A percentile compares a stretch with the other conserved stretches of the same genome.
phyloP scores from a whole-genome alignment of 495 filamentous ascomycete species.

The Penicillium nucicola region DNA sequence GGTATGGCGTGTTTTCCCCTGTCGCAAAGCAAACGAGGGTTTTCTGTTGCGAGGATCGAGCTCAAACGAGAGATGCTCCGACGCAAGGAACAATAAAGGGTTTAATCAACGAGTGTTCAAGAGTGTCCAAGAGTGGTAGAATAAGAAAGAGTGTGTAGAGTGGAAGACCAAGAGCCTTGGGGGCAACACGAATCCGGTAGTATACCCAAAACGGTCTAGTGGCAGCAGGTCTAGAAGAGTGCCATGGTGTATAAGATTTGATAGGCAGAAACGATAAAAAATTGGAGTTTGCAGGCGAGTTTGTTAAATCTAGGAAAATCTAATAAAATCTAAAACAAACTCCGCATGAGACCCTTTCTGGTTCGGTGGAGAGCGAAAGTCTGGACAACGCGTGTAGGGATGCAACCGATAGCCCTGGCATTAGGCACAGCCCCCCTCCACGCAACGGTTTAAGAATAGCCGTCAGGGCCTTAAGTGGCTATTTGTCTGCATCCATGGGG shows the following conservation, averaged over 20 bases:
- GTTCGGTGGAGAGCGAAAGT: too few species aligned
- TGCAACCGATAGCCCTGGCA: too few species aligned
- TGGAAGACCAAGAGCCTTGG: not conserved
- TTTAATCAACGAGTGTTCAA: not conserved
- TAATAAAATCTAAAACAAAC: not conserved
- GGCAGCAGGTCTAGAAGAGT: not conserved
- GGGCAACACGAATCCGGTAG: slow-evolving; percentile 1
- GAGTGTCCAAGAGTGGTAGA: not conserved
- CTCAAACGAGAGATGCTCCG: slow-evolving; percentile 1
- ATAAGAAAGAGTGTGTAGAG: not conserved
- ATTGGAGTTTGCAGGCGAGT: not conserved
- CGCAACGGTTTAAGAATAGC: too few species aligned
- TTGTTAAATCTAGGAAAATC: not conserved
- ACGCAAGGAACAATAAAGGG: not conserved
- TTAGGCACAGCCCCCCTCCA: too few species aligned
- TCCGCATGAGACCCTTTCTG: too few species aligned
- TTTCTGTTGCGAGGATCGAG: not conserved
- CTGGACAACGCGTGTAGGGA: too few species aligned
- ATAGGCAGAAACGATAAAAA: not conserved
- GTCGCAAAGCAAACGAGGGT: slow-evolving; percentile 3
- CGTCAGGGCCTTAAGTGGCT: too few species aligned
- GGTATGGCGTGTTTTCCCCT: not conserved
- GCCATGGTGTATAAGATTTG: not conserved
- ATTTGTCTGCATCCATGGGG: too few species aligned
- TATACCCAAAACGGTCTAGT: slow-evolving; percentile 7